Percentiles rank a stretch among this genome's conserved stretches.
Evolutionary conservation across 108 stramenopile genomes (phyloP).

Genomic region (Cylindrotheca fusiformis): DNA sequence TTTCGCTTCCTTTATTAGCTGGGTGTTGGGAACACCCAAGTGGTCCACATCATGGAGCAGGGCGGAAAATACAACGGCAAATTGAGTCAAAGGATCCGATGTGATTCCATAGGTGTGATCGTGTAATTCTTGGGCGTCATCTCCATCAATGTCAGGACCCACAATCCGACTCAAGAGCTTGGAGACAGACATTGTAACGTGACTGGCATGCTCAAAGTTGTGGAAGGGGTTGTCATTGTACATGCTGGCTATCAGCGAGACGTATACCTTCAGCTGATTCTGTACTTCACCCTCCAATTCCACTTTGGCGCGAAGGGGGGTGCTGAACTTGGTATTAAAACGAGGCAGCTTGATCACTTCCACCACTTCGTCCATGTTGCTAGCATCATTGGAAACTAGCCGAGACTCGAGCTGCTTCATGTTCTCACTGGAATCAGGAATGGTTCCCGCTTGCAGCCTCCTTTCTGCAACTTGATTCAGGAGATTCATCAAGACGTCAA

Average conservation of each 20-base stretch:
- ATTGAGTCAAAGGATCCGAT: constrained; percentile 25
- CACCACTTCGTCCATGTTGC: not conserved
- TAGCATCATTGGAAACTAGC: not conserved
- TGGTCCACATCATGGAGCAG: constrained; percentile 45
- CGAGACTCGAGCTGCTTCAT: not conserved
- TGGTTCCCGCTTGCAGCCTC: not conserved
- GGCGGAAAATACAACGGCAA: constrained; percentile 32
- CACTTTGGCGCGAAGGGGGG: not conserved
- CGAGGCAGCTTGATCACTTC: not conserved
- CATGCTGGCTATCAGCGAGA: not conserved
- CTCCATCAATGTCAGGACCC: constrained; percentile 1
- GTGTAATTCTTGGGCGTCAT: not conserved
- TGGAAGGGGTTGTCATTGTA: constrained; percentile 41
- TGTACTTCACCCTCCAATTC: not conserved
- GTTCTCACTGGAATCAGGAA: not conserved
- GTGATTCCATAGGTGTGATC: constrained; percentile 8
- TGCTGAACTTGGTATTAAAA: no score
- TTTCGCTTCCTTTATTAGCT: constrained; percentile 13
- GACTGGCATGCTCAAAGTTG: constrained; percentile 40
- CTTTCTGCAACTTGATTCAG: constrained; percentile 12
- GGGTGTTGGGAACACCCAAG: constrained; percentile 20
- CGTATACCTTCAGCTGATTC: constrained; percentile 8
- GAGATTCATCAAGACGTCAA: constrained; percentile 13
- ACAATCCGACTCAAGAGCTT: constrained; percentile 18
- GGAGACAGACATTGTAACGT: constrained; percentile 30